Percentiles rank a stretch among this genome's conserved stretches.
phyloP scores from a whole-genome alignment of 1,284 basidiomycete species.

The Trametes versicolor region DNA sequence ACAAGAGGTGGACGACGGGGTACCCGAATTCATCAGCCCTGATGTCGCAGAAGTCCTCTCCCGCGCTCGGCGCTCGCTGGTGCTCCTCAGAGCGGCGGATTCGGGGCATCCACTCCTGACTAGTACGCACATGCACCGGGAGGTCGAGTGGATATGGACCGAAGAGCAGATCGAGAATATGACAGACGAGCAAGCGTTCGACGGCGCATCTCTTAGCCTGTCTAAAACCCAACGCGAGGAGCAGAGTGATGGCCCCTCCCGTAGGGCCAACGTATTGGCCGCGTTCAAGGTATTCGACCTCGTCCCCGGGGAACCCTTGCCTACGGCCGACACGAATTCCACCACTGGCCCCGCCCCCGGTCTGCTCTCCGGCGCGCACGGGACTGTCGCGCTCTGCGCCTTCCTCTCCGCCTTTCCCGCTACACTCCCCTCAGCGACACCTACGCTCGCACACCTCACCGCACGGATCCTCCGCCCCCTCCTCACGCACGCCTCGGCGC shows the following conservation, averaged over 20 bases:
- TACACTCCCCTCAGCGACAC: conserved; percentile 66
- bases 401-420: conserved; percentile 69
- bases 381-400: conserved; percentile 45
- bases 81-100: conserved; percentile 66
- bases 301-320: conserved; percentile 59
- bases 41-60: conserved; percentile 61
- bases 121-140: conserved; percentile 38
- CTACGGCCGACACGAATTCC: background rate
- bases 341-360: background rate
- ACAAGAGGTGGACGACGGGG: conserved; percentile 48
- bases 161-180: conserved; percentile 54
- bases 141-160: conserved; percentile 76
- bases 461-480: conserved; percentile 68
- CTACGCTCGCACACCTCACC: conserved; percentile 68
- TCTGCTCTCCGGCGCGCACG: conserved; percentile 36
- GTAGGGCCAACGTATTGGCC: conserved; percentile 46
- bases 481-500: conserved; percentile 59
- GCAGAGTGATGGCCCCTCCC: background rate
- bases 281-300: conserved; percentile 71
- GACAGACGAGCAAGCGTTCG: conserved; percentile 48
- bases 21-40: conserved; percentile 68
- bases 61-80: conserved; percentile 71
- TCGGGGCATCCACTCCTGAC: conserved; percentile 66
- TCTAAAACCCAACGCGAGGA: background rate
- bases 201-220: background rate